These are phyloP conservation scores for Zymoseptoria tritici DNA, from an alignment of 2,329 filamentous ascomycete genomes.

Conservation along the genomic window DNA sequence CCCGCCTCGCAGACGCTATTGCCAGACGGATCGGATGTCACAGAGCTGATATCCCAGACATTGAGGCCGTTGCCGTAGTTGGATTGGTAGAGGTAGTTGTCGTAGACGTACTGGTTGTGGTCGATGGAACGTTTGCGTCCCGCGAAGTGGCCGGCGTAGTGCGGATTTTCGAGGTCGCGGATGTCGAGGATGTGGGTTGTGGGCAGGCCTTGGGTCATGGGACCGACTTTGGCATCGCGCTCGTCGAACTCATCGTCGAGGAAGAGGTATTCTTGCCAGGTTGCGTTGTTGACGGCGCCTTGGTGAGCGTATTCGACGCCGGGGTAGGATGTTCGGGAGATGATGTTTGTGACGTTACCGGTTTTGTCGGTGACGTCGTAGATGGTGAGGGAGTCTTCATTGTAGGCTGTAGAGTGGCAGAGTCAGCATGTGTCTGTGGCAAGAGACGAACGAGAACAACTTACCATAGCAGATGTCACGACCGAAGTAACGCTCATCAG, in stretches of 20 bases:
- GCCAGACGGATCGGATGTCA: constrained; percentile 39
- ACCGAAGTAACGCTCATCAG: constrained; percentile 38
- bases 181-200: constrained; percentile 43
- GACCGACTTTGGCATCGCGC: constrained; percentile 8
- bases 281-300: constrained; percentile 43
- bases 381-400: constrained; percentile 40
- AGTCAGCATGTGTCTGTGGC: not conserved
- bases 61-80: constrained; percentile 33
- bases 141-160: constrained; percentile 33
- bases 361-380: constrained; percentile 42
- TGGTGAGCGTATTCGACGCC: constrained; percentile 47
- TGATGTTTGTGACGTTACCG: constrained; percentile 30
- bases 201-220: constrained; percentile 29
- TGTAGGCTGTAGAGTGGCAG: constrained; percentile 28
- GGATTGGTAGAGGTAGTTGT: constrained; percentile 31
- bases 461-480: constrained; percentile 43
- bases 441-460: no score
- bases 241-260: constrained; percentile 51
- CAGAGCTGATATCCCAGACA: constrained; percentile 31
- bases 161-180: constrained; percentile 36
- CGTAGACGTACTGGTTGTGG: constrained; percentile 37
- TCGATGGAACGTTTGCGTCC: constrained; percentile 29
- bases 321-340: constrained; percentile 43
- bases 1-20: constrained; percentile 39
- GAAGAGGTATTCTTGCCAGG: constrained; percentile 39